Evolutionary conservation across 768 basidiomycete genomes (phyloP).

Genomic region (Mycena epipterygia): DNA sequence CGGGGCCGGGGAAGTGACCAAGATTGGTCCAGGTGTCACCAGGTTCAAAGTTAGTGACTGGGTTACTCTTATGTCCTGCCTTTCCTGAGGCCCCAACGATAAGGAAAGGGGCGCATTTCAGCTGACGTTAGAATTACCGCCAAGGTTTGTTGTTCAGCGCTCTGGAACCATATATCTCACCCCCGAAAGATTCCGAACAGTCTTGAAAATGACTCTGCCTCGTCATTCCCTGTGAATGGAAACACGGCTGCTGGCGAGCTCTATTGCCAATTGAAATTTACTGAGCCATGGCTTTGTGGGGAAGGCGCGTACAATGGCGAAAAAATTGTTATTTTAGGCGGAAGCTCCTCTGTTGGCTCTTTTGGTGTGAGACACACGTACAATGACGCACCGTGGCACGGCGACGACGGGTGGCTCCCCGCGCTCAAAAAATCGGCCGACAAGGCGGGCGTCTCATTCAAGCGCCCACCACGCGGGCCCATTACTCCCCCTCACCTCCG

Average conservation of each 20-base stretch:
- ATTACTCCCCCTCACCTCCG: no score
- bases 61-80: conserved; percentile 36
- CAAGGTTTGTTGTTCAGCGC: conserved; percentile 4
- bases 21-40: conserved; percentile 52
- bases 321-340: conserved; percentile 15
- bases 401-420: no score
- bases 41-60: conserved; percentile 53
- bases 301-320: conserved; percentile 9
- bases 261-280: conserved; percentile 10
- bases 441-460: no score
- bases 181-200: conserved; percentile 1
- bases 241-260: conserved; percentile 5
- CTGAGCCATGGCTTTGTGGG: conserved; percentile 7
- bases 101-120: conserved; percentile 17
- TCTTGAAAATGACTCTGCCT: conserved; percentile 7
- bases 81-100: no score
- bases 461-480: no score
- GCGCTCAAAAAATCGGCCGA: no score
- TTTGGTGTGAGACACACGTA: no score
- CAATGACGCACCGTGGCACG: no score
- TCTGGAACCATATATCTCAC: background rate
- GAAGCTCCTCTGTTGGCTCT: conserved; percentile 16
- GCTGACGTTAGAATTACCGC: background rate
- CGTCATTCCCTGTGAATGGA: background rate
- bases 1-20: conserved; percentile 53